Evolutionary conservation across 805 yeast species (phyloP).

Genomic region (Saccharomycopsis capsularis): DNA sequence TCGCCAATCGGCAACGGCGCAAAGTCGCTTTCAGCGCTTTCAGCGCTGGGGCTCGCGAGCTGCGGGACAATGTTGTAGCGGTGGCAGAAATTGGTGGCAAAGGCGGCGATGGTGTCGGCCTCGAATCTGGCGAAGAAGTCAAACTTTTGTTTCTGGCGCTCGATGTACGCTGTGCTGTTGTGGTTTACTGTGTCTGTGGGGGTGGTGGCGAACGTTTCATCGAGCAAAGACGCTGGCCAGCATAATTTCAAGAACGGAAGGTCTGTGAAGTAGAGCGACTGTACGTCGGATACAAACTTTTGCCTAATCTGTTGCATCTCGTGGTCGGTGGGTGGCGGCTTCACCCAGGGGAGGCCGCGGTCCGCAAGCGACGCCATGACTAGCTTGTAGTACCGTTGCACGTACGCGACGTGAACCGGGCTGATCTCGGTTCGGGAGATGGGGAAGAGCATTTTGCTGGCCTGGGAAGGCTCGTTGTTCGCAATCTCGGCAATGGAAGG

Average conservation of each 20-base stretch:
- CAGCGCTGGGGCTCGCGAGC: too few relatives aligned
- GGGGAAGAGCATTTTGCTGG: not conserved
- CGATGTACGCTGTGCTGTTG: not conserved
- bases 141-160: not conserved
- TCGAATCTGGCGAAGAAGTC: not conserved
- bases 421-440: not conserved
- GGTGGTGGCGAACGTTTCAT: too few relatives aligned
- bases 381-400: too few relatives aligned
- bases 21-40: too few relatives aligned
- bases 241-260: not conserved
- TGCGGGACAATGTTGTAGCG: too few relatives aligned
- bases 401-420: too few relatives aligned
- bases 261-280: not conserved
- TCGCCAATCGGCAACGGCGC: conserved; percentile 7
- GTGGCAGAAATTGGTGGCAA: too few relatives aligned
- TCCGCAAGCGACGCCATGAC: too few relatives aligned
- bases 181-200: not conserved
- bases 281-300: not conserved
- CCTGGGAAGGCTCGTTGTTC: not conserved
- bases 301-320: too few relatives aligned
- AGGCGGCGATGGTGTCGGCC: too few relatives aligned
- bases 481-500: conserved; percentile 1
- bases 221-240: not conserved
- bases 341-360: too few relatives aligned
- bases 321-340: too few relatives aligned